Percentiles rank a stretch among this genome's conserved stretches.
Conservation (phyloP, 2,329 filamentous ascomycete species). For the Neopestalotiopsis rosae region DNA sequence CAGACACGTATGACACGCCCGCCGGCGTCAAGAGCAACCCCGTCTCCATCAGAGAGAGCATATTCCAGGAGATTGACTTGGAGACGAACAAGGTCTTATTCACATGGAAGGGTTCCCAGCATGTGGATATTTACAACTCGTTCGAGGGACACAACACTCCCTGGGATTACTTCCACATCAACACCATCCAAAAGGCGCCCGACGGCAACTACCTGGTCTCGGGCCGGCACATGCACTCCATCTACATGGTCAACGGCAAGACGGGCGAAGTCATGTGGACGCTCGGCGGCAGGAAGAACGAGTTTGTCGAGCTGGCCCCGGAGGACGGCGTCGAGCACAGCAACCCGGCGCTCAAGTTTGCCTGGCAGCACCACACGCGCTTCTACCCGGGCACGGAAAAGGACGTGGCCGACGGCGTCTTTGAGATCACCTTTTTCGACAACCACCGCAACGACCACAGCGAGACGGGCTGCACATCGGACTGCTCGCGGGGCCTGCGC, state of each 20-base stretch:
- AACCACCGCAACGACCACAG: slow-evolving; percentile 21
- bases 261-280: slow-evolving; percentile 23
- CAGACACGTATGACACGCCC: not conserved
- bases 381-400: slow-evolving; percentile 9
- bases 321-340: slow-evolving; percentile 11
- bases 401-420: slow-evolving; percentile 8
- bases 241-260: slow-evolving; percentile 22
- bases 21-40: not conserved
- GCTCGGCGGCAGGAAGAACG: slow-evolving; percentile 22
- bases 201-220: slow-evolving; percentile 25
- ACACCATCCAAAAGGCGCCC: slow-evolving; percentile 20
- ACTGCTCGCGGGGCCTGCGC: slow-evolving; percentile 23
- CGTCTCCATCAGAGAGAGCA: slow-evolving; percentile 18
- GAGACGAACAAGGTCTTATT: slow-evolving; percentile 22
- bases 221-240: slow-evolving; percentile 20
- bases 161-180: slow-evolving; percentile 24
- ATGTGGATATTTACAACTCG: slow-evolving; percentile 18
- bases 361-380: slow-evolving; percentile 25
- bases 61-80: slow-evolving; percentile 23
- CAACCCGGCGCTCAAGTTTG: slow-evolving; percentile 20
- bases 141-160: slow-evolving; percentile 8
- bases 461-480: slow-evolving; percentile 14
- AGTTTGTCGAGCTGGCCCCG: slow-evolving; percentile 22
- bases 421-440: slow-evolving; percentile 23
- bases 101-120: slow-evolving; percentile 19